Evolutionary conservation across 306 rosid species (phyloP).

Genomic region (Casuarina cunninghamiana): DNA sequence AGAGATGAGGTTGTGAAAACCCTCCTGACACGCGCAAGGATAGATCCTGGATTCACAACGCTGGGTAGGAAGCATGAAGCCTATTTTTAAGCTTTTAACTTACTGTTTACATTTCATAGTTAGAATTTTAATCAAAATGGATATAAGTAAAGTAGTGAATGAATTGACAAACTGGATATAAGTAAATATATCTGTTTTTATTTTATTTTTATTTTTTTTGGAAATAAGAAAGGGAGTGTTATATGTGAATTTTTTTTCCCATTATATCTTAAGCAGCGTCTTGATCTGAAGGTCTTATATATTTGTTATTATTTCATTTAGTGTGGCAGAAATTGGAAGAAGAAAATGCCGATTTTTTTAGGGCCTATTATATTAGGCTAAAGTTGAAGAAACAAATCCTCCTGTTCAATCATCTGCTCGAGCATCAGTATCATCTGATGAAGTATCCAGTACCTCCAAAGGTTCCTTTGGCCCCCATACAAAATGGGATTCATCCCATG

Average conservation of each 20-base stretch:
- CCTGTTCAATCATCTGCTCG: slow-evolving; percentile 84
- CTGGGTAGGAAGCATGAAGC: slow-evolving; percentile 62
- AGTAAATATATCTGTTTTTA: slow-evolving; percentile 2
- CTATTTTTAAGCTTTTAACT: slow-evolving; percentile 1
- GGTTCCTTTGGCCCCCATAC: slow-evolving; percentile 95
- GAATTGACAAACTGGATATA: not conserved
- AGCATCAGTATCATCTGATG: slow-evolving; percentile 80
- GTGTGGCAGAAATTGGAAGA: slow-evolving; percentile 99
- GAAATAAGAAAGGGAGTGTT: not conserved
- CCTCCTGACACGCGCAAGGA: slow-evolving; percentile 91
- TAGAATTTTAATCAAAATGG: not conserved
- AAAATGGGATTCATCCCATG: slow-evolving; percentile 95
- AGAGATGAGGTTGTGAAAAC: slow-evolving; percentile 96
- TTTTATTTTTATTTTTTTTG: not conserved
- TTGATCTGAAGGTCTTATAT: slow-evolving; percentile 22
- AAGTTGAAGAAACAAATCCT: slow-evolving; percentile 93
- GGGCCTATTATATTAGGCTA: slow-evolving; percentile 89
- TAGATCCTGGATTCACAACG: slow-evolving; percentile 96
- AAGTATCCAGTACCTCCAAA: slow-evolving; percentile 75
- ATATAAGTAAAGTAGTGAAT: not conserved
- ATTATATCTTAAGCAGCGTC: not conserved
- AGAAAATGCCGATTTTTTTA: slow-evolving; percentile 93
- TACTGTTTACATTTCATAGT: slow-evolving; percentile 9
- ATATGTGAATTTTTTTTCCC: too few relatives aligned
- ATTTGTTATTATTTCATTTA: slow-evolving; percentile 34